Evolutionary conservation across 441 rosid genomes (phyloP).

Genomic region (Breynia disticha): DNA sequence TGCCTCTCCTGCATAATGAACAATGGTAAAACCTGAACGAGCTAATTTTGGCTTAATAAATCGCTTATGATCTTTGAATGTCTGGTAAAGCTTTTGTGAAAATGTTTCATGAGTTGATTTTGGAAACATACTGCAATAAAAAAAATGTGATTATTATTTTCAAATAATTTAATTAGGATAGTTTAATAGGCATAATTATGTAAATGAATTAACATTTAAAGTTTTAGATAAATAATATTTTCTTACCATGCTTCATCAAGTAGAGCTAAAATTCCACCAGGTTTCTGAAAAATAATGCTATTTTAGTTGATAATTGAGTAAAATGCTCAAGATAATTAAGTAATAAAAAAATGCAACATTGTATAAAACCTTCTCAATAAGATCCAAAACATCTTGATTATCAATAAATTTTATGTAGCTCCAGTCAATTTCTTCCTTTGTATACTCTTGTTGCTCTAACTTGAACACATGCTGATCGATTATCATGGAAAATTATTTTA

Average conservation of each 20-base stretch:
- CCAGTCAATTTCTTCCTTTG: constrained; percentile 85
- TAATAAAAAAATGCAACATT: too few relatives aligned
- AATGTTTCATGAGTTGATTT: constrained; percentile 84
- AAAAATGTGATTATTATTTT: background rate
- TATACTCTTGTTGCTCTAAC: constrained; percentile 89
- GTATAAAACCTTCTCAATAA: constrained; percentile 97
- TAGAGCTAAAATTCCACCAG: constrained; percentile 82
- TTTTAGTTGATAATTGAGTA: background rate
- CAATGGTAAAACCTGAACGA: constrained; percentile 72
- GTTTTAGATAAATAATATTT: background rate
- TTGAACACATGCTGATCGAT: constrained; percentile 84
- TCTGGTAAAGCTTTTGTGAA: constrained; percentile 71
- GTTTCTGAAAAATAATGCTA: constrained; percentile 56
- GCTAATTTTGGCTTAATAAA: constrained; percentile 77
- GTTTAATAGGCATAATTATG: too few relatives aligned
- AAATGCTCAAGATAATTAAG: too few relatives aligned
- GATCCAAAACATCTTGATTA: constrained; percentile 90
- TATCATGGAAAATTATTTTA: background rate
- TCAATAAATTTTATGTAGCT: constrained; percentile 88
- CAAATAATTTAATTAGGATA: background rate
- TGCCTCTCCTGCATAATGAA: constrained; percentile 97
- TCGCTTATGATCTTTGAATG: constrained; percentile 43
- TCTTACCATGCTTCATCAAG: constrained; percentile 97
- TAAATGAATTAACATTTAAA: background rate
- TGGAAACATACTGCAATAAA: constrained; percentile 82